Percentiles rank a stretch among this genome's conserved stretches.
Conservation (phyloP, 345 rosid species). For the Acer negundo region DNA sequence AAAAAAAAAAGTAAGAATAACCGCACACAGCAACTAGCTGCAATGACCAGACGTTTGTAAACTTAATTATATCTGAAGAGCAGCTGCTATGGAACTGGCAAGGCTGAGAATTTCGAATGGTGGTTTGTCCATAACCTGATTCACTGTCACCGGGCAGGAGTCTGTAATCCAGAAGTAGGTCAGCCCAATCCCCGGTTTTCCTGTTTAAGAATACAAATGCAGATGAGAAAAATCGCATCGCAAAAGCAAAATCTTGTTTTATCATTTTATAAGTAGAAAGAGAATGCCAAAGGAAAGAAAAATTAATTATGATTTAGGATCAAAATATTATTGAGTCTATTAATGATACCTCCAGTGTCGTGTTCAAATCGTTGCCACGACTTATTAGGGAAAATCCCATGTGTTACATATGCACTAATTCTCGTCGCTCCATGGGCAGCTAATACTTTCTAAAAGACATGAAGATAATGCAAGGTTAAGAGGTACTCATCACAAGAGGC, state of each 20-base stretch:
- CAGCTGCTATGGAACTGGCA: conserved; percentile 78
- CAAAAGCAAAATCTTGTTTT: background rate
- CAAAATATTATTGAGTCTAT: background rate
- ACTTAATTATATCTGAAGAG: conserved; percentile 61
- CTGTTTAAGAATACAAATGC: conserved; percentile 33
- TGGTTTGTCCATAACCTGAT: conserved; percentile 61
- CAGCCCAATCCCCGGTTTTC: conserved; percentile 67
- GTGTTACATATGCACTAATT: conserved; percentile 94
- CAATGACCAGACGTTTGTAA: background rate
- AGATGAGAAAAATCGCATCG: background rate
- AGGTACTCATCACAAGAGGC: background rate
- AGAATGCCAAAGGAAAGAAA: background rate
- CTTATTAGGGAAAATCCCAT: conserved; percentile 87
- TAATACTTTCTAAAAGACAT: conserved; percentile 66
- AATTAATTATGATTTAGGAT: background rate
- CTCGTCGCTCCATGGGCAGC: conserved; percentile 92
- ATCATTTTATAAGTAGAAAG: background rate
- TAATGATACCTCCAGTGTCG: conserved; percentile 73
- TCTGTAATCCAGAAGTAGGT: conserved; percentile 96
- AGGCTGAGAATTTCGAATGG: conserved; percentile 96
- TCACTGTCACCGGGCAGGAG: conserved; percentile 82
- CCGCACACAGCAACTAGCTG: background rate
- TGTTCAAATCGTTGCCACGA: conserved; percentile 88
- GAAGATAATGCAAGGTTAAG: conserved; percentile 4
- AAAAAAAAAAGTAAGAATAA: background rate